phyloP scores from a whole-genome alignment of 2,329 filamentous ascomycete genomes.

The Xylariaceae sp. region DNA sequence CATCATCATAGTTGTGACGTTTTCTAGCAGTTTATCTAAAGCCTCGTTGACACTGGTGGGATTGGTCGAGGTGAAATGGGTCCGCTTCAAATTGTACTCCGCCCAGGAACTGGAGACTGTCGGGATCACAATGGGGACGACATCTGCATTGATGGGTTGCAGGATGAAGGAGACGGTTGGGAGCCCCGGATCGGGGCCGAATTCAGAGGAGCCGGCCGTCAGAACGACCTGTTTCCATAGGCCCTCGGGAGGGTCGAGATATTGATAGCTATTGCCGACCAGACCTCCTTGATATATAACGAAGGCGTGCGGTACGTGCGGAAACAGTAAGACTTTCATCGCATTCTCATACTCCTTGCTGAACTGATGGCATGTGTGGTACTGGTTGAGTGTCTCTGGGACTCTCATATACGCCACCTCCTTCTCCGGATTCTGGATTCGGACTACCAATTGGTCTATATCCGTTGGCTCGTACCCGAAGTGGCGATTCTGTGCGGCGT shows the following conservation, averaged over 20 bases:
- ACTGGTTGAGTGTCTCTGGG: conserved; percentile 1
- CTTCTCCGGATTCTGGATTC: conserved; percentile 12
- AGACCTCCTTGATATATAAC: conserved; percentile 1
- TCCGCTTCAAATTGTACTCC: not conserved
- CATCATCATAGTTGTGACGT: not conserved
- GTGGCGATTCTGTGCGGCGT: conserved; percentile 10
- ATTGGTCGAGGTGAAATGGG: conserved; percentile 5
- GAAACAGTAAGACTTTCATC: conserved; percentile 15
- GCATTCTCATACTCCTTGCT: conserved; percentile 18
- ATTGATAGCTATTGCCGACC: conserved; percentile 6
- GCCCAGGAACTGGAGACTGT: conserved; percentile 1
- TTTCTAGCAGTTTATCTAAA: not conserved
- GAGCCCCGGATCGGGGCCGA: not conserved
- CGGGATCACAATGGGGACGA: conserved; percentile 5
- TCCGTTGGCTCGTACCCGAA: conserved; percentile 10
- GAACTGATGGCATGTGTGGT: conserved; percentile 22
- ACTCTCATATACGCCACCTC: conserved; percentile 26
- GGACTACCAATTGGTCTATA: conserved; percentile 15
- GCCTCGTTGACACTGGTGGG: not conserved
- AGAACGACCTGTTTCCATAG: conserved; percentile 5
- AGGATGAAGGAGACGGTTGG: conserved; percentile 8
- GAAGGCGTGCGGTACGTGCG: conserved; percentile 3
- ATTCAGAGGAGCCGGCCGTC: not conserved
- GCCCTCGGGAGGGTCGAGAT: conserved; percentile 11
- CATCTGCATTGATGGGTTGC: not conserved